Evolutionary conservation across 2,329 filamentous ascomycete species (phyloP).

Genomic region (Calycina herbarum): DNA sequence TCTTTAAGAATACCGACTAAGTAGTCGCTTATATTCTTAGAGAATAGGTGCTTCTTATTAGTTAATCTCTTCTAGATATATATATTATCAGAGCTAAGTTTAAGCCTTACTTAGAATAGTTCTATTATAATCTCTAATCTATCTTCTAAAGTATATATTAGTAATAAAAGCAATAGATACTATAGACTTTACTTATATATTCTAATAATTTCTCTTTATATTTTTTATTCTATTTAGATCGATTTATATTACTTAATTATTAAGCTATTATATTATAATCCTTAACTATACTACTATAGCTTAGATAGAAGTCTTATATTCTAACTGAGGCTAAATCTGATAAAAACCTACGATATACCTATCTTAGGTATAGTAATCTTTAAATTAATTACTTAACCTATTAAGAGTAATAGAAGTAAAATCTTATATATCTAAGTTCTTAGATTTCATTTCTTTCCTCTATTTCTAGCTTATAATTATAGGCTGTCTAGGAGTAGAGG

Average conservation of each 20-base stretch:
- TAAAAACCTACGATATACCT: too few species aligned
- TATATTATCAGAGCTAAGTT: slow-evolving; percentile 10
- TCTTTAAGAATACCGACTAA: slow-evolving; percentile 16
- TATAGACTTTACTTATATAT: slow-evolving; percentile 20
- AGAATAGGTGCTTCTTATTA: slow-evolving; percentile 16
- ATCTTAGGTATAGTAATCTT: too few species aligned
- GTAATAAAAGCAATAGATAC: background rate
- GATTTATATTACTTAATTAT: slow-evolving; percentile 23
- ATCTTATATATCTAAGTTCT: too few species aligned
- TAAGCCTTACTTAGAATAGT: slow-evolving; percentile 13
- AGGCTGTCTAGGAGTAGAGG: too few species aligned
- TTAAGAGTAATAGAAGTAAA: too few species aligned
- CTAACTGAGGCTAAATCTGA: too few species aligned
- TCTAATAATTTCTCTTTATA: slow-evolving; percentile 24
- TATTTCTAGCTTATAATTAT: too few species aligned
- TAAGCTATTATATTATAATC: background rate
- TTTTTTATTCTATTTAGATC: slow-evolving; percentile 20
- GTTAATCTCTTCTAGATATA: slow-evolving; percentile 15
- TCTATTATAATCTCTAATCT: slow-evolving; percentile 17
- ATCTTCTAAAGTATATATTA: slow-evolving; percentile 11
- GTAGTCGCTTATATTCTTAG: slow-evolving; percentile 20
- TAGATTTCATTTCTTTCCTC: too few species aligned
- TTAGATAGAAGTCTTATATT: background rate
- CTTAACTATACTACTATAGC: background rate
- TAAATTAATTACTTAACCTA: too few species aligned